Evolutionary conservation across 2,329 filamentous ascomycete species (phyloP), one percentile per base, ranked within the genome.

Genomic region (Fusarium sp.): DNA sequence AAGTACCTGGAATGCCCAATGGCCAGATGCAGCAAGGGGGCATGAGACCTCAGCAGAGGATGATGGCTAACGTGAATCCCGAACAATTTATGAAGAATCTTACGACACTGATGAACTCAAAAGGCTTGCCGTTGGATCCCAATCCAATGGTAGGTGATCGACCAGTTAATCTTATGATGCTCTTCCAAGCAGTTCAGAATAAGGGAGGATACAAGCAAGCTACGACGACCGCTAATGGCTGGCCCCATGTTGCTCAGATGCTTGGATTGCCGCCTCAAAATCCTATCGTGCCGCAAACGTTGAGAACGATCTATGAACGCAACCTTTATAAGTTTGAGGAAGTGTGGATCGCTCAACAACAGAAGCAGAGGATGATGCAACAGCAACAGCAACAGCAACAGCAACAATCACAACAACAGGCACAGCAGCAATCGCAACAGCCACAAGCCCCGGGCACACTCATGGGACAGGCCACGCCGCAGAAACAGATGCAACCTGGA

Each of bases 131-230:
- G 0, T 84, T 98, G 49, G 93, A 97, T 46, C 82, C 87, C 2
- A 91, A 90, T 66, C 94, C 94, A 0, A 82, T 88, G 23, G 87
- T 97, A 24, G 90, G 88, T 54, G 92, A 93, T 54, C 89, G 93
- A 13, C 87, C 87, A 1, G 84, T 98, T 37, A 91, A 91, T 72
- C 81, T 98, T 15, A 88, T 93, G 75, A 87, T 90, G 64, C 84
- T 98, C 5, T 98, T 97, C 78, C 88, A 91, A 64, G 84, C 88
- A 1, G 92, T 97, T 3, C 79, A 81, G 44, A 87, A 91, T 70
- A 94, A 92, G 73, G 93, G 92, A 24, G 94, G 94, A 8, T 96
- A 91, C 57, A 92, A 91, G 71, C 88, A 86, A 63, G 89, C 97
- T 7, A 91, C 89, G 5, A 91, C 89, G 0, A 85, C 87, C 24